Evolutionary conservation across 768 basidiomycete genomes (phyloP), one percentile per base, ranked within the genome.

Genomic region (Lyophyllum atratum): DNA sequence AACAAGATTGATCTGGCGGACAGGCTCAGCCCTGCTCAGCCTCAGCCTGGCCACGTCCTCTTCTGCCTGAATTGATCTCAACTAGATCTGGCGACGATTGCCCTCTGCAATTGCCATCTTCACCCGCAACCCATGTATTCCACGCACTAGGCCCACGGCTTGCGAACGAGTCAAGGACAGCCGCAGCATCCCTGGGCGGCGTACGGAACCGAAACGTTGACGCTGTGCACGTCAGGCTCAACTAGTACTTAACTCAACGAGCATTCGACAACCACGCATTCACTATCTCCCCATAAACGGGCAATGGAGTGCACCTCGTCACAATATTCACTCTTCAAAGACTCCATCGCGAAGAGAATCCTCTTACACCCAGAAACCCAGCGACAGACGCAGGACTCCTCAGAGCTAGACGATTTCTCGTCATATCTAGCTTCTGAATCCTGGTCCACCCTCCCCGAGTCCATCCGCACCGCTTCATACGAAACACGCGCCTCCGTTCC

Each of bases 381-480:
- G 19, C 49, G 49, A 9, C 55, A 65, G 33, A 47, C 52, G 31
- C 59, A 61, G 7, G 66, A 64, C 40, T 63, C 68, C 9, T 63
- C 64, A 29, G 69, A 74, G 6, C 71, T 85, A 1, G 80, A 82
- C 66, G 85, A 86, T 1, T 85, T 85, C 62, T 68, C 77, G 0
- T 72, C 74, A 0, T 86, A 82, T 59, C 77, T 85, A 9, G 80
- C 81, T 2, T 58, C 69, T 3, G 83, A 85, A 66, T 66, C 76
- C 4, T 85, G 83, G 82, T 56, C 72, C 14, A 63, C 68, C 9
- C 68, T 85, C 4, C 79, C 83, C 2, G 11, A 22, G 4, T 17
- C 61, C 3, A 59, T 81, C 7, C 74, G 70, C 37, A 55, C 56
- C 0, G 76, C 77, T 0, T 73, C 80, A 10, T 75, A 78, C 66